These are phyloP conservation scores for Carex kokanica DNA, from an alignment of 176 grass and related monocot genomes.

Conservation along the genomic window DNA sequence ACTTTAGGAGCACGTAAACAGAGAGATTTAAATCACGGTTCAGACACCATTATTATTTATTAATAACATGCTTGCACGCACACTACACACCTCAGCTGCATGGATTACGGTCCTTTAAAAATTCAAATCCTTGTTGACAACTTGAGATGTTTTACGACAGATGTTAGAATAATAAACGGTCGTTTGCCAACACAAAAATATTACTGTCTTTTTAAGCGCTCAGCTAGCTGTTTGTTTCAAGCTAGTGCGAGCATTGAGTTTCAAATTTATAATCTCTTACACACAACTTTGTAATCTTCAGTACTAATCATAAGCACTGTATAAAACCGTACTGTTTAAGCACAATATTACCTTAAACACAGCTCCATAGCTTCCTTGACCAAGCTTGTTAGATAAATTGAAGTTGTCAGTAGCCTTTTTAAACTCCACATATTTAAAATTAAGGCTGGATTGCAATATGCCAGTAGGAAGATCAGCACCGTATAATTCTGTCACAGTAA, in stretches of 20 bases:
- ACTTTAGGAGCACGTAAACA: background rate
- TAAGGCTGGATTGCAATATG: conserved; percentile 66
- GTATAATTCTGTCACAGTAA: conserved; percentile 43
- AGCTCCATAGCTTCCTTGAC: conserved; percentile 78
- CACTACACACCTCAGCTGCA: background rate
- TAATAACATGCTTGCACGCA: background rate
- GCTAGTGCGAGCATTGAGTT: no score
- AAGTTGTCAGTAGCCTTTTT: conserved; percentile 66
- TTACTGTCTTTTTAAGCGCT: no score
- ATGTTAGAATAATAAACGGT: background rate
- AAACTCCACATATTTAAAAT: conserved; percentile 70
- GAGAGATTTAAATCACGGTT: background rate
- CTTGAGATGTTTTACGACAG: background rate
- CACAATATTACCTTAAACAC: conserved; percentile 62
- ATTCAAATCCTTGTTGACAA: background rate
- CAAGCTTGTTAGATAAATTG: conserved; percentile 69
- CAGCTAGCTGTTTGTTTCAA: no score
- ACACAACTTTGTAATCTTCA: background rate
- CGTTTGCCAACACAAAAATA: no score
- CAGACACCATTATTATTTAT: conserved; percentile 17
- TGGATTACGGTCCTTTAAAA: background rate
- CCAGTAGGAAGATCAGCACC: conserved; percentile 37
- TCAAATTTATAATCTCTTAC: no score
- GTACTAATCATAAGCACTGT: background rate
- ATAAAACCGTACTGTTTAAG: background rate